Evolutionary conservation across 257 asterid species (phyloP), one percentile per base, ranked within the genome.

Genomic region (Penstemon eatonii): DNA sequence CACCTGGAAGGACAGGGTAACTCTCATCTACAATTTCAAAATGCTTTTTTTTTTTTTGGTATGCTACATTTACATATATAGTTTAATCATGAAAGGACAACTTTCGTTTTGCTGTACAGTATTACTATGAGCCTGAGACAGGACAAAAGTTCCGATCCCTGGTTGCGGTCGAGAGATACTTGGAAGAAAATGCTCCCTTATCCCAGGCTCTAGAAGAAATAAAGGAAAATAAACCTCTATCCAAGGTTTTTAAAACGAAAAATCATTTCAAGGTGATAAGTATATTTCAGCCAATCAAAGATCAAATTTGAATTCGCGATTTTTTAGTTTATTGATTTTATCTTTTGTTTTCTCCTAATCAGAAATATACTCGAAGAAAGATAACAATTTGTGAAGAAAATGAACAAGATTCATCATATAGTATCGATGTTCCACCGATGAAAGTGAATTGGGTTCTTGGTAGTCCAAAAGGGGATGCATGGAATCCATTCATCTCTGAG

Each of bases 391-490:
- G 63, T 12, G 50, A 4, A 65, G 78, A 69, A 47, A 64, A 67
- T 36, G 49, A 37, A 40, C 78, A 56, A 15, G 65, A 73, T 47
- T 82, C 89, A 2, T 78, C 84, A 3, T 76, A 84, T 57, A 11
- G 59, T n/a, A 25, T 25, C 33, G 33, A 25, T 1, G 61, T 60
- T 56, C 84, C 84, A 4, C 96, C 96, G 4, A 69, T 58, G 70
- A 82, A 86, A 78, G 90, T 89, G 19, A 86, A 80, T 51, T 92
- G 96, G 96, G 90, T 87, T 67, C 80, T 91, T 40, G 84, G 80
- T 71, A 87, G 82, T 79, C 55, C 88, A 39, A 73, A 46, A 66
- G 96, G 89, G 60, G 89, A 84, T 45, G 68, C 55, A 2, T 91
- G 95, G 96, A 84, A 80, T 65, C 80, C 97, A 39, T 84, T 80